Conservation (phyloP, 805 yeast genomes). For the Diddensiella transvaalensis region DNA sequence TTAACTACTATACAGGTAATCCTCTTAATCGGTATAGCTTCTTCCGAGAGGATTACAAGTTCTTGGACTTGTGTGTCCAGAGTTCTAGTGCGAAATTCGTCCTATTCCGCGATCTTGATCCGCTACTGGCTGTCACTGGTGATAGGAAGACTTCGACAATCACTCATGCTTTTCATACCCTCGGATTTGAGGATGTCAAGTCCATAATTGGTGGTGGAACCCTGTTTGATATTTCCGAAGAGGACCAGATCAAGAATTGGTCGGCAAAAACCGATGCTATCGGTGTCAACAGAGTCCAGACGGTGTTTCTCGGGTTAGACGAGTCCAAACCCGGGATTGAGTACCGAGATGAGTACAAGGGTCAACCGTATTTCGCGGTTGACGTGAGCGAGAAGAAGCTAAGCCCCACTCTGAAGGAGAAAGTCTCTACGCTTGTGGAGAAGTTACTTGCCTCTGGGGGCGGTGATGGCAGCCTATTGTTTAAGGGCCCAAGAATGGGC, state of each 20-base stretch:
- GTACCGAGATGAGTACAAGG: constrained; percentile 27
- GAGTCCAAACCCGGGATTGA: constrained; percentile 23
- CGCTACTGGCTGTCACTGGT: background rate
- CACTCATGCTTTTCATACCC: background rate
- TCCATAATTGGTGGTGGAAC: constrained; percentile 25
- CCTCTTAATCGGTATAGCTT: constrained; percentile 64
- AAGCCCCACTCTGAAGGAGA: constrained; percentile 21
- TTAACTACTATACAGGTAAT: constrained; percentile 45
- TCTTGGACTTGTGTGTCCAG: constrained; percentile 44
- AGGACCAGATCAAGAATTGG: constrained; percentile 34
- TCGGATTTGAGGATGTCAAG: constrained; percentile 30
- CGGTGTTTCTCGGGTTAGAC: constrained; percentile 51
- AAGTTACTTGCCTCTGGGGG: constrained; percentile 11
- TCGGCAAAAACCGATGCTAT: constrained; percentile 33
- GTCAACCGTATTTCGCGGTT: constrained; percentile 40
- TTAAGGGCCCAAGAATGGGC: constrained; percentile 7
- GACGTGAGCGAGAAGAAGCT: constrained; percentile 27
- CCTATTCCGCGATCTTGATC: constrained; percentile 30
- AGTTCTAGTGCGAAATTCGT: constrained; percentile 50
- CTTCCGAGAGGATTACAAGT: constrained; percentile 52
- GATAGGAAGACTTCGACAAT: background rate
- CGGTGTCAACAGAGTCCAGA: constrained; percentile 25
- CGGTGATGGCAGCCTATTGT: background rate
- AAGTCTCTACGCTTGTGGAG: constrained; percentile 20
- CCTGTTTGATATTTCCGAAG: constrained; percentile 30